Evolutionary conservation across 805 yeast genomes (phyloP).

Genomic region (Myxozyma lipomycoides): DNA sequence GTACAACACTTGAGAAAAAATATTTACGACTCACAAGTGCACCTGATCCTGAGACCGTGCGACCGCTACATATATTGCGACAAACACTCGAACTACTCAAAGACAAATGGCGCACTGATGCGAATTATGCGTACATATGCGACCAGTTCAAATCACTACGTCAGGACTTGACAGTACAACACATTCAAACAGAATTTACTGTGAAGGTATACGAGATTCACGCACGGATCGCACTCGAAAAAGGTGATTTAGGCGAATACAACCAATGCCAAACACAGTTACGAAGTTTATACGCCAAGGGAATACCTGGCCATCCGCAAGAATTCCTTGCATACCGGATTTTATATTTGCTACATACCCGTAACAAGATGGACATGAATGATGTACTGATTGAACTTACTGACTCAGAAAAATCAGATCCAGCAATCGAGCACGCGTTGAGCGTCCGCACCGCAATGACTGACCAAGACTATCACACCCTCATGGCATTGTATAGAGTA

Average conservation of each 20-base stretch:
- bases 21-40: constrained; percentile 85
- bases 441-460: constrained; percentile 38
- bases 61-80: constrained; percentile 64
- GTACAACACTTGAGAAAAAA: constrained; percentile 64
- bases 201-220: constrained; percentile 78
- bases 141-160: constrained; percentile 89
- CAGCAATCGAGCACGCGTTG: constrained; percentile 39
- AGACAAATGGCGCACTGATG: constrained; percentile 49
- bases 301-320: constrained; percentile 41
- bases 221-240: constrained; percentile 79
- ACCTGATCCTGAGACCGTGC: constrained; percentile 77
- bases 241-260: constrained; percentile 85
- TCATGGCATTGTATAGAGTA: constrained; percentile 45
- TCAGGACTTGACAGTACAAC: constrained; percentile 91
- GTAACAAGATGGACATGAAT: constrained; percentile 55
- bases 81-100: constrained; percentile 54
- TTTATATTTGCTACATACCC: constrained; percentile 70
- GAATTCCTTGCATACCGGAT: constrained; percentile 74
- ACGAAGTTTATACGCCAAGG: constrained; percentile 53
- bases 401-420: constrained; percentile 31
- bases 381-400: constrained; percentile 39
- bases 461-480: constrained; percentile 49
- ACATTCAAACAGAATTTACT: constrained; percentile 71
- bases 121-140: constrained; percentile 69
- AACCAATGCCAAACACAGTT: constrained; percentile 91